These are phyloP conservation scores for Westerdykella aurantiaca DNA, from an alignment of 2,329 filamentous ascomycete species.

Conservation along the genomic window DNA sequence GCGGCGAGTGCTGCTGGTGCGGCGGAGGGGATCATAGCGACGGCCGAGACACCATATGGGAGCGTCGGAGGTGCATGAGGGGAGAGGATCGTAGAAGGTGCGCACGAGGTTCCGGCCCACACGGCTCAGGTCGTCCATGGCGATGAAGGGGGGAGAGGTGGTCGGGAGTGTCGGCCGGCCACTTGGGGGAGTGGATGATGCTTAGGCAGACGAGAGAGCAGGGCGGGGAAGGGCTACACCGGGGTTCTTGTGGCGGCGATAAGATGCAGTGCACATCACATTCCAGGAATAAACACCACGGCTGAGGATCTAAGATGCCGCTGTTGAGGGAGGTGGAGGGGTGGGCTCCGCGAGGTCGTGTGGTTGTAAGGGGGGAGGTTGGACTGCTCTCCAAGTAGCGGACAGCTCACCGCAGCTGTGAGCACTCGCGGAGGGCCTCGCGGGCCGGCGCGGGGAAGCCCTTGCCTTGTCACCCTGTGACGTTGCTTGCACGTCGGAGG, in stretches of 20 bases:
- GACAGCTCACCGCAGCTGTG: too few relatives aligned
- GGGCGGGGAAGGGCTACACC: slow-evolving; percentile 5
- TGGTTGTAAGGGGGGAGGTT: too few relatives aligned
- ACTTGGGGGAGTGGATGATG: neutral
- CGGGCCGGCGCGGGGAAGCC: too few relatives aligned
- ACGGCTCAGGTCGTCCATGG: slow-evolving; percentile 67
- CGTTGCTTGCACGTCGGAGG: too few relatives aligned
- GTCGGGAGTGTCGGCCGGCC: slow-evolving; percentile 1
- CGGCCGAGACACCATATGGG: slow-evolving; percentile 79
- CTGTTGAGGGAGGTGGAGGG: too few relatives aligned
- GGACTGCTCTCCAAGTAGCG: too few relatives aligned
- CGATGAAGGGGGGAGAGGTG: slow-evolving; percentile 8
- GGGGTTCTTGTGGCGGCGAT: too few relatives aligned
- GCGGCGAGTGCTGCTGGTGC: slow-evolving; percentile 1
- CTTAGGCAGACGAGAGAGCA: slow-evolving; percentile 7
- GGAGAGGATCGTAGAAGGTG: slow-evolving; percentile 88
- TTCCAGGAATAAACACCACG: neutral
- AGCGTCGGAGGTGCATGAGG: slow-evolving; percentile 65
- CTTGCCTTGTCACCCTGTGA: too few relatives aligned
- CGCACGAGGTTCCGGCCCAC: slow-evolving; percentile 74
- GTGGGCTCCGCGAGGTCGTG: too few relatives aligned
- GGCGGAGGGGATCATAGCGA: slow-evolving; percentile 45
- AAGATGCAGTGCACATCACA: neutral
- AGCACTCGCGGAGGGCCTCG: too few relatives aligned
- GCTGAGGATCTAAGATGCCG: too few relatives aligned